phyloP scores from a whole-genome alignment of 495 filamentous ascomycete species.

The Hypoxylon rickii region DNA sequence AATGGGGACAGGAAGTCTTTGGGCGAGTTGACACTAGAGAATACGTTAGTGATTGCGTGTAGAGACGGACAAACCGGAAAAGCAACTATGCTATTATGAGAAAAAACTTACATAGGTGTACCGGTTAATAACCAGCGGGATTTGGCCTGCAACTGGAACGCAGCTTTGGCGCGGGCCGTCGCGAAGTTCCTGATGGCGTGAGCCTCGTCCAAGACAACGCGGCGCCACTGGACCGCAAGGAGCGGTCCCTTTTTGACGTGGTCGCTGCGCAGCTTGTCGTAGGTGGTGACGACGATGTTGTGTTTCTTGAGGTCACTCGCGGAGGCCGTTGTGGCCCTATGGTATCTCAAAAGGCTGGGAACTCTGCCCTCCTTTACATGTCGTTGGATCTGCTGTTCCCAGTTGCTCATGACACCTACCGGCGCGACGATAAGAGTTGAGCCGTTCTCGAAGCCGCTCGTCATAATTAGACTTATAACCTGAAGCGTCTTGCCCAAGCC shows the following conservation, averaged over 20 bases:
- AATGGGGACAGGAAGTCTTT: conserved; percentile 83
- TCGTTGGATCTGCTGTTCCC: conserved; percentile 78
- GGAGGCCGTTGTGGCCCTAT: conserved; percentile 65
- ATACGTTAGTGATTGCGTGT: no score
- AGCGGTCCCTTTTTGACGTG: conserved; percentile 49
- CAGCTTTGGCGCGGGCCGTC: conserved; percentile 72
- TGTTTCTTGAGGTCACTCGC: conserved; percentile 60
- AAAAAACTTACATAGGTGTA: conserved; percentile 65
- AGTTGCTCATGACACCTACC: conserved; percentile 90
- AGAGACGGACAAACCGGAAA: no score
- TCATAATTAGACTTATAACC: conserved; percentile 78
- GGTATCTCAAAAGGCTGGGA: conserved; percentile 74
- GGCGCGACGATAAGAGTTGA: conserved; percentile 83
- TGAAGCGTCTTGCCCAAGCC: conserved; percentile 92
- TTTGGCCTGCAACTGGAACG: conserved; percentile 65
- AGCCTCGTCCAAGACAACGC: conserved; percentile 86
- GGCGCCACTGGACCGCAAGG: conserved; percentile 74
- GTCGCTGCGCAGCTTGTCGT: conserved; percentile 63
- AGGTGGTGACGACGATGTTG: conserved; percentile 85
- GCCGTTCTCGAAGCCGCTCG: conserved; percentile 55
- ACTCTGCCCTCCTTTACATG: conserved; percentile 66
- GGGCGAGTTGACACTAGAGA: conserved; percentile 66
- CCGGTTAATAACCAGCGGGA: conserved; percentile 85
- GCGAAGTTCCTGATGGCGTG: conserved; percentile 81
- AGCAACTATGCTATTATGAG: background rate